phyloP scores from a whole-genome alignment of 805 yeast species.

The Jamesozyma spencerorum region DNA sequence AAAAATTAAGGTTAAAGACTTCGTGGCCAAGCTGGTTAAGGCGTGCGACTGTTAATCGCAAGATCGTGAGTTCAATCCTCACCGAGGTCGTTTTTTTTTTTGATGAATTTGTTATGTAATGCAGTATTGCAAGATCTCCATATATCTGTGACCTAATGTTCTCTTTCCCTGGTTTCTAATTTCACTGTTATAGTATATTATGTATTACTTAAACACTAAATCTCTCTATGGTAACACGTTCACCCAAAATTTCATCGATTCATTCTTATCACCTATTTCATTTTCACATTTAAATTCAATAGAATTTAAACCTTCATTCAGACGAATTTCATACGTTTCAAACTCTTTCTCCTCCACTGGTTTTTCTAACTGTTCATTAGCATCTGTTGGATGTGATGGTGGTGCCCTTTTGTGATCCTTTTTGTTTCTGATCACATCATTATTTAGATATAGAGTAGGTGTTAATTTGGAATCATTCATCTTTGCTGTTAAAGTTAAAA shows the following conservation, averaged over 20 bases:
- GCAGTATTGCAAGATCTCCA: too few relatives aligned
- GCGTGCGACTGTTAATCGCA: conserved; percentile 58
- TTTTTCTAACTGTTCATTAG: neutral
- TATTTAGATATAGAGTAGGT: conserved; percentile 16
- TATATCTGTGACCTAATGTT: too few relatives aligned
- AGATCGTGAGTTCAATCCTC: conserved; percentile 54
- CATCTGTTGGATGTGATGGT: neutral
- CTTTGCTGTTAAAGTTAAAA: conserved; percentile 19
- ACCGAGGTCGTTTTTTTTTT: conserved; percentile 37
- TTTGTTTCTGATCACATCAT: conserved; percentile 13
- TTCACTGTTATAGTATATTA: too few relatives aligned
- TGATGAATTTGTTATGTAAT: too few relatives aligned
- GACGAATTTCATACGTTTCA: conserved; percentile 22
- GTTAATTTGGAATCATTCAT: conserved; percentile 8
- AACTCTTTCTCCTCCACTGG: conserved; percentile 7
- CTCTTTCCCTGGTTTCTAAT: too few relatives aligned
- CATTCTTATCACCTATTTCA: conserved; percentile 8
- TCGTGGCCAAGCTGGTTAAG: conserved; percentile 53
- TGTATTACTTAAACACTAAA: too few relatives aligned
- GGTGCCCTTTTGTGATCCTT: conserved; percentile 2
- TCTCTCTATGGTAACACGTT: conserved; percentile 26
- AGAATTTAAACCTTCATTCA: conserved; percentile 26
- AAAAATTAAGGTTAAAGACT: conserved; percentile 23
- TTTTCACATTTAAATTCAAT: conserved; percentile 19
- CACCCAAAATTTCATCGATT: conserved; percentile 26